Base-by-base conservation (phyloP, 2,329 filamentous ascomycete genomes). In the Leptographium radiaticola region DNA sequence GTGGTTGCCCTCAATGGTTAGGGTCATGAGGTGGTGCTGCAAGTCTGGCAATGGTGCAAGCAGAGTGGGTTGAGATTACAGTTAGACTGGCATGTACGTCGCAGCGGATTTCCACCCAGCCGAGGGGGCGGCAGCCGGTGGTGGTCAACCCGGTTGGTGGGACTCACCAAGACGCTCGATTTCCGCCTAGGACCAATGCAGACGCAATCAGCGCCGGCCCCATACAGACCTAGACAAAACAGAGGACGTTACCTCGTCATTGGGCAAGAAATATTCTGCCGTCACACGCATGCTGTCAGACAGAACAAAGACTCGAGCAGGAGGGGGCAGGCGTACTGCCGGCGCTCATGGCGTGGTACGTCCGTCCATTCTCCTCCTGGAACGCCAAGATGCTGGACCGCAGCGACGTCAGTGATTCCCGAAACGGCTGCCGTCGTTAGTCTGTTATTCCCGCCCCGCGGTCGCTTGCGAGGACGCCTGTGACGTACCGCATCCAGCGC, bases 301-400 rank as follows among this genome's bases (percentile, higher is more conserved):
- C 13, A 25, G 25, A 49, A 34, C 11, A 47, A 30, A 5, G 15
- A 16, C 25, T 25, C 25, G 5, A 25, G 25, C 25, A 25, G 25
- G 25, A 25, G 25, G 25, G 25, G 25, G 25, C 25, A 25, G n/a
- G 53, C 60, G 15, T 58, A 62, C 60, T 62, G 18, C 60, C 60
- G 15, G 59, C 60, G n/a, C 60, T 62, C 55, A 62, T 54, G 6
- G 60, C 57, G 20, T 62, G 60, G 51, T 62, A 62, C 6, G 60
- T 62, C 44, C 60, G 56, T 38, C 59, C 60, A 53, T 61, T 62
- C 44, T 61, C 60, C 16, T 59, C 55, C 33, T 59, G 60, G 53
- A 54, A 62, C 8, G 56, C 56, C 33, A 60, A 51, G 30, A 62
- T 58, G 52, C 60, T 62, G 16, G 59, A 60, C 20, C 56, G 57